These are phyloP conservation scores for Diaporthe sp. DNA, from an alignment of 2,329 filamentous ascomycete species.

Conservation along the genomic window DNA sequence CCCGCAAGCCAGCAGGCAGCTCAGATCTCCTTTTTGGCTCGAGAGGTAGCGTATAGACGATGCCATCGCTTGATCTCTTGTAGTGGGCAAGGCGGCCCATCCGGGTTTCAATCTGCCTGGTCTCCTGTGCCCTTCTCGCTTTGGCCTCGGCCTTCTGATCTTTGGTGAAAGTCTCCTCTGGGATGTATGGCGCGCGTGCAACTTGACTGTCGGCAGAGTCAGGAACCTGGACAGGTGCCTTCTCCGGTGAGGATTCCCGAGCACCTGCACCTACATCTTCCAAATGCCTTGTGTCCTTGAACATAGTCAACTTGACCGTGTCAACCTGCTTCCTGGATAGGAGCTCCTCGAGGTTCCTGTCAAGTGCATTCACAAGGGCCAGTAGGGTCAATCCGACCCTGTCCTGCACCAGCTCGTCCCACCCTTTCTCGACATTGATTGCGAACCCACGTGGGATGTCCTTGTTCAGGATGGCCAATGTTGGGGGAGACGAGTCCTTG, in stretches of 20 bases:
- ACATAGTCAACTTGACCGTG: conserved; percentile 75
- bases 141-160: conserved; percentile 73
- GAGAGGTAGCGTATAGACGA: conserved; percentile 76
- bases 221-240: not conserved
- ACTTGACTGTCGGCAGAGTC: not conserved
- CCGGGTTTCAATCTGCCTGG: conserved; percentile 78
- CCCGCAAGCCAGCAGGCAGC: conserved; percentile 70
- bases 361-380: conserved; percentile 74
- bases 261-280: conserved; percentile 38
- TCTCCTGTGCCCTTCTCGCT: conserved; percentile 71
- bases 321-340: conserved; percentile 77
- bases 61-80: conserved; percentile 75
- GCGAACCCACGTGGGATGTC: conserved; percentile 73
- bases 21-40: conserved; percentile 70
- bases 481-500: conserved; percentile 37
- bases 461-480: conserved; percentile 32
- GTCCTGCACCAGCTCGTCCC: conserved; percentile 70
- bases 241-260: not conserved
- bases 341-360: conserved; percentile 77
- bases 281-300: conserved; percentile 65
- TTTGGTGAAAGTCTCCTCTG: conserved; percentile 62
- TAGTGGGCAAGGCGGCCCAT: conserved; percentile 76
- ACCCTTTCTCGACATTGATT: conserved; percentile 81
- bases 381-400: conserved; percentile 69
- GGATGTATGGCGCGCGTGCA: conserved; percentile 47